phyloP scores from a whole-genome alignment of 1,139 yeast genomes.

The Debaryomycetaceae sp. region DNA sequence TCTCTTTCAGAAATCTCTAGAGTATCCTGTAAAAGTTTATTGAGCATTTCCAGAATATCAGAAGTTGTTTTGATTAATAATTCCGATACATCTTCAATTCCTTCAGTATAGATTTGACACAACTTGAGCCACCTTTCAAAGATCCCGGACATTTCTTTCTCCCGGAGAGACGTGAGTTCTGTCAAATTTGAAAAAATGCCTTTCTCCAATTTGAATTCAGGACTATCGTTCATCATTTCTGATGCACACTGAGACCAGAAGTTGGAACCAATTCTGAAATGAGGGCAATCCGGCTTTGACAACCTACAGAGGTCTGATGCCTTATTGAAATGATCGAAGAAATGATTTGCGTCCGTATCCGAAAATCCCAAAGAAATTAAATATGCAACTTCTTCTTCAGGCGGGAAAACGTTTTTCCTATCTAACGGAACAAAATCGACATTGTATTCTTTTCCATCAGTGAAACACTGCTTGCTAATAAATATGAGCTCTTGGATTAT shows the following conservation, averaged over 20 bases:
- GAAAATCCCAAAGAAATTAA: constrained; percentile 45
- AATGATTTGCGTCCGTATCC: constrained; percentile 36
- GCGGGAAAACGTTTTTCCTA: constrained; percentile 49
- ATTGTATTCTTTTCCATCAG: constrained; percentile 21
- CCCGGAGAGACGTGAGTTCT: constrained; percentile 22
- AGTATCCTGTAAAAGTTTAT: constrained; percentile 12
- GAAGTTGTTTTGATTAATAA: constrained; percentile 24
- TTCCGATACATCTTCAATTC: constrained; percentile 48
- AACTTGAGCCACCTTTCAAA: constrained; percentile 48
- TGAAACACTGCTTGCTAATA: constrained; percentile 32
- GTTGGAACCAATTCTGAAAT: constrained; percentile 20
- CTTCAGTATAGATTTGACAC: constrained; percentile 49
- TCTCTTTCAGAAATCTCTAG: constrained; percentile 7
- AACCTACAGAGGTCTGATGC: constrained; percentile 16
- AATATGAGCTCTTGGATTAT: constrained; percentile 36
- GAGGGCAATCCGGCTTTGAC: constrained; percentile 24
- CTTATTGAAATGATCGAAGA: constrained; percentile 27
- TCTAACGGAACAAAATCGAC: constrained; percentile 41
- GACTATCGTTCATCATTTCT: constrained; percentile 9
- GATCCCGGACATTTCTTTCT: constrained; percentile 27
- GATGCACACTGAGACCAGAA: constrained; percentile 18
- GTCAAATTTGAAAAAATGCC: constrained; percentile 10
- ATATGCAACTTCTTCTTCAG: constrained; percentile 48
- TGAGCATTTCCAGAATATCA: constrained; percentile 9
- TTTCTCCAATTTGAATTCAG: constrained; percentile 14